phyloP scores from a whole-genome alignment of 306 rosid genomes.

The Lathyrus oleraceus region DNA sequence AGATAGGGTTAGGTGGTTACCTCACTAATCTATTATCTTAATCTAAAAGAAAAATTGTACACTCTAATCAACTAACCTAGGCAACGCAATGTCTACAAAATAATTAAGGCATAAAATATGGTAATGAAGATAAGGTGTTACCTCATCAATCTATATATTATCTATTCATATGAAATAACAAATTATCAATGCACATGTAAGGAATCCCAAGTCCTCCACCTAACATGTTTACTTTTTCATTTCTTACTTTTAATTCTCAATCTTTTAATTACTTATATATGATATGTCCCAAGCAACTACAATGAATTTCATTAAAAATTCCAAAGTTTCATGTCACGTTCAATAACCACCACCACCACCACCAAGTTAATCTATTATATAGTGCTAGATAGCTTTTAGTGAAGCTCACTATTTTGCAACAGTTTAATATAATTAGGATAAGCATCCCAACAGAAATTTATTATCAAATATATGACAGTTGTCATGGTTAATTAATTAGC shows the following conservation, averaged over 20 bases:
- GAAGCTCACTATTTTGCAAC: conserved; percentile 14
- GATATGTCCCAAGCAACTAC: conserved; percentile 34
- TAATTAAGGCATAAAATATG: conserved; percentile 23
- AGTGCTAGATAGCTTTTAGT: conserved; percentile 26
- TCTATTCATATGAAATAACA: conserved; percentile 23
- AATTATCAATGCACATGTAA: conserved; percentile 17
- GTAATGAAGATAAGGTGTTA: conserved; percentile 43
- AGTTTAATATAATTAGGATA: conserved; percentile 28
- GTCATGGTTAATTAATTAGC: conserved; percentile 30
- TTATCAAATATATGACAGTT: conserved; percentile 9
- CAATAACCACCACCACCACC: conserved; percentile 38
- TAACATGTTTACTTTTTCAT: conserved; percentile 37
- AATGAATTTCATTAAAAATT: background rate
- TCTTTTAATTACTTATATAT: background rate
- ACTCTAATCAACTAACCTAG: background rate
- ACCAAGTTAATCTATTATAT: conserved; percentile 30
- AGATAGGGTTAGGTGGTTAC: no score
- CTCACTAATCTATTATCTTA: background rate
- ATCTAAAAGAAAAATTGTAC: background rate
- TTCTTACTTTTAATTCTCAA: background rate
- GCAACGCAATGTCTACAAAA: conserved; percentile 16
- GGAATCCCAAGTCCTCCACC: conserved; percentile 44
- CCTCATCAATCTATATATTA: conserved; percentile 26
- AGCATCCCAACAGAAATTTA: conserved; percentile 31
- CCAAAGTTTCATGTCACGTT: conserved; percentile 37